Conservation (phyloP, 768 basidiomycete species). For the Psilocybe sp. region DNA sequence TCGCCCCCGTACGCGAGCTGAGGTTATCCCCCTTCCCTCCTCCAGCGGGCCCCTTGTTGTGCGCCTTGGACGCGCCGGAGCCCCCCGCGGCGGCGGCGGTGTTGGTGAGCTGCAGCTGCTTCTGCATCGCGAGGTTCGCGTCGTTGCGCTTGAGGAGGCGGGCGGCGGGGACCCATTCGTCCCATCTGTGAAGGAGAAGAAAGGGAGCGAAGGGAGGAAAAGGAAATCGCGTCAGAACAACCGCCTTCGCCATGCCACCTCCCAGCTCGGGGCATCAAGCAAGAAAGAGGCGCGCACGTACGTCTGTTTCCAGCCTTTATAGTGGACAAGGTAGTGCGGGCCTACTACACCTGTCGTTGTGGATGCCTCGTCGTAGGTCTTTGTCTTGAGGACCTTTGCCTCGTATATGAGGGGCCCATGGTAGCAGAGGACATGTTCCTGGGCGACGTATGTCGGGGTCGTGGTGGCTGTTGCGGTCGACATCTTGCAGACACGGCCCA, state of each 20-base stretch:
- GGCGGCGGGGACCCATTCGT: constrained; percentile 88
- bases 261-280: too few species aligned
- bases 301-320: constrained; percentile 99
- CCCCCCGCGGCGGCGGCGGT: constrained; percentile 22
- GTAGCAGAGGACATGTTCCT: constrained; percentile 89
- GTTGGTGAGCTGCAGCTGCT: constrained; percentile 45
- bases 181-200: constrained; percentile 61
- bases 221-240: too few species aligned
- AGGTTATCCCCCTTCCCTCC: constrained; percentile 24
- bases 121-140: constrained; percentile 74
- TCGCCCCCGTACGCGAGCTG: constrained; percentile 28
- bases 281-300: too few species aligned
- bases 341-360: constrained; percentile 62
- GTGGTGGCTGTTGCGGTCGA: constrained; percentile 26
- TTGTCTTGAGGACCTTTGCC: constrained; percentile 79
- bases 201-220: constrained; percentile 2
- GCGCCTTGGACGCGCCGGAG: constrained; percentile 17
- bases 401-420: constrained; percentile 96
- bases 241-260: too few species aligned
- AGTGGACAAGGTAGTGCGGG: constrained; percentile 92
- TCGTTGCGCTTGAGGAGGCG: constrained; percentile 88
- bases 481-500: constrained; percentile 7
- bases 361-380: constrained; percentile 62
- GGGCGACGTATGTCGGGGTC: constrained; percentile 40
- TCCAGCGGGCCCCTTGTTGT: constrained; percentile 16